Conservation (phyloP, 495 filamentous ascomycete genomes). For the Xeromyces bisporus region DNA sequence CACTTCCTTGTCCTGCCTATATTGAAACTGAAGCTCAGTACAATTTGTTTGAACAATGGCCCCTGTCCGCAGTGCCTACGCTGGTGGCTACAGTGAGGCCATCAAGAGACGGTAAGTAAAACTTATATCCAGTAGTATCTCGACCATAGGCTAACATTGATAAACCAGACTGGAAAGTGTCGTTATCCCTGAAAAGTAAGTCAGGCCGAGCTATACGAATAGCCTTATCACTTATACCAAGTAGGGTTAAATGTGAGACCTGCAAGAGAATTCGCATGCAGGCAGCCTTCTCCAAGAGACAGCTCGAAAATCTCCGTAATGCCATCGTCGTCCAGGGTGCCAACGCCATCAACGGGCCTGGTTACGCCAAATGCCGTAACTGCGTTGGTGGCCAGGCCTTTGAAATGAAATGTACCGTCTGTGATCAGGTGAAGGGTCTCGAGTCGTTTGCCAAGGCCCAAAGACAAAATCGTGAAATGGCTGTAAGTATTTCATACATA, state of each 20-base stretch:
- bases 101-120: slow-evolving; percentile 13
- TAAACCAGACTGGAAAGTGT: slow-evolving; percentile 12
- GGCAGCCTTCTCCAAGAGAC: slow-evolving; percentile 27
- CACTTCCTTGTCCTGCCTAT: no score
- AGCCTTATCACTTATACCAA: slow-evolving; percentile 1
- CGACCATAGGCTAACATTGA: no score
- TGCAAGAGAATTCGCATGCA: slow-evolving; percentile 26
- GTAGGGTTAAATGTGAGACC: slow-evolving; percentile 30
- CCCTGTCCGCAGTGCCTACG: slow-evolving; percentile 8
- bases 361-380: slow-evolving; percentile 6
- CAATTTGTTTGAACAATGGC: no score
- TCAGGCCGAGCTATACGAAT: neutral
- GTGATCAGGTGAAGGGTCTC: slow-evolving; percentile 26
- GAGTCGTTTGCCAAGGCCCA: slow-evolving; percentile 42
- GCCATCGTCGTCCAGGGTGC: slow-evolving; percentile 7
- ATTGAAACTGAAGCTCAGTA: no score
- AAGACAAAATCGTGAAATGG: slow-evolving; percentile 25
- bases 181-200: slow-evolving; percentile 15
- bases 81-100: slow-evolving; percentile 13
- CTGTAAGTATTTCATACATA: slow-evolving; percentile 28
- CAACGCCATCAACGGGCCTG: neutral
- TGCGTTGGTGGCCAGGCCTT: slow-evolving; percentile 13
- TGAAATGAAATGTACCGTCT: slow-evolving; percentile 29
- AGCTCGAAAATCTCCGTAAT: slow-evolving; percentile 23
- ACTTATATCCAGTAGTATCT: no score